Evolutionary conservation across 2,329 filamentous ascomycete genomes (phyloP).

Genomic region (Trichoderma koningii): DNA sequence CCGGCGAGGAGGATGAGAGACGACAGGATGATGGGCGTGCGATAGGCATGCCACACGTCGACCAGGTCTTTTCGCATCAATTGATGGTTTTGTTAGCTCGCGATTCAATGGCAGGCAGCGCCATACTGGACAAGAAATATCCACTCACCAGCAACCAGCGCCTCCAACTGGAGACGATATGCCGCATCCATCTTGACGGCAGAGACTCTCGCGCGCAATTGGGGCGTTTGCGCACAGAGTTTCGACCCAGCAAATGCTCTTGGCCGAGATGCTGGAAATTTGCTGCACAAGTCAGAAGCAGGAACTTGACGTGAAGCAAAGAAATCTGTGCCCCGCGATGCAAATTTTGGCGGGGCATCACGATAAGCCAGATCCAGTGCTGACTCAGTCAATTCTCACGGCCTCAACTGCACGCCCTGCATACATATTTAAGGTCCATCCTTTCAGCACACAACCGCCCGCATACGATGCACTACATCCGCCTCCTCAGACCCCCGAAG

Average conservation of each 20-base stretch:
- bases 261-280: conserved; percentile 21
- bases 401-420: neutral
- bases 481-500: too few relatives aligned
- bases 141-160: conserved; percentile 27
- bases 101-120: neutral
- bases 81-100: conserved; percentile 17
- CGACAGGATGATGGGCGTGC: conserved; percentile 48
- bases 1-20: conserved; percentile 43
- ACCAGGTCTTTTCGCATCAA: conserved; percentile 39
- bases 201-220: neutral
- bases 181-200: conserved; percentile 28
- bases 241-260: conserved; percentile 14
- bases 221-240: conserved; percentile 17
- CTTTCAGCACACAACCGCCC: neutral
- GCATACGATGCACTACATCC: too few relatives aligned
- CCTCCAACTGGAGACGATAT: conserved; percentile 17
- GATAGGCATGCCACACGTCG: conserved; percentile 51
- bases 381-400: conserved; percentile 4
- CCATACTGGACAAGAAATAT: neutral
- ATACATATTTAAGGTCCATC: neutral
- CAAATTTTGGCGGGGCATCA: conserved; percentile 32
- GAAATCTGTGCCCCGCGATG: conserved; percentile 30
- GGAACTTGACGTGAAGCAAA: neutral
- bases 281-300: neutral
- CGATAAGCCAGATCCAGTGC: conserved; percentile 14